A percentile compares a stretch with the other conserved stretches of the same genome.
Evolutionary conservation across 352 stramenopile genomes (phyloP).

Genomic region (Phytophthora megakarya): DNA sequence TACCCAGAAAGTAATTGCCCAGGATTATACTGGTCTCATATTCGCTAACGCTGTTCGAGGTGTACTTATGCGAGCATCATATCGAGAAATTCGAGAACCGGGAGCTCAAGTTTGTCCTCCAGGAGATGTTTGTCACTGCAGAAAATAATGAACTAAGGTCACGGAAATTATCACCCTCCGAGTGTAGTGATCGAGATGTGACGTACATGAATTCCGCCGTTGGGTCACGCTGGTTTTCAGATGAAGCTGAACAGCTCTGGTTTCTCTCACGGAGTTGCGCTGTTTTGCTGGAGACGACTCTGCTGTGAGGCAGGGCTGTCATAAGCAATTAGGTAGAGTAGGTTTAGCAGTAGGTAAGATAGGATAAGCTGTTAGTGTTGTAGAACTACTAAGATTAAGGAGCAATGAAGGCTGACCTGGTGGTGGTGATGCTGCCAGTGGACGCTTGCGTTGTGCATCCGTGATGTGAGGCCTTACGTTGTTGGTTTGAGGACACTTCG

Average conservation of each 20-base stretch:
- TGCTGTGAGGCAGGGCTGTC: conserved; percentile 17
- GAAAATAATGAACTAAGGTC: conserved; percentile 9
- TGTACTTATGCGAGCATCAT: conserved; percentile 59
- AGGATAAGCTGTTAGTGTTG: conserved; percentile 40
- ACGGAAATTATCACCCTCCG: too few relatives aligned
- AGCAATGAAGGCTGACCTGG: conserved; percentile 34
- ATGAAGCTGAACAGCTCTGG: conserved; percentile 2
- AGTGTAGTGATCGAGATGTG: too few relatives aligned
- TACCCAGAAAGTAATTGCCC: background rate
- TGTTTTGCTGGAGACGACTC: conserved; percentile 1
- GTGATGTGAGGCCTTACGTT: background rate
- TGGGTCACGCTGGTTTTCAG: conserved; percentile 14
- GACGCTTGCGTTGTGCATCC: conserved; percentile 19
- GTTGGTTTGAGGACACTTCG: background rate
- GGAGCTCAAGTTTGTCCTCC: conserved; percentile 50
- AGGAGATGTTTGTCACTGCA: conserved; percentile 51
- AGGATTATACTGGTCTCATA: background rate
- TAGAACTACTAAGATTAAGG: conserved; percentile 34
- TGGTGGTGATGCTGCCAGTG: conserved; percentile 9
- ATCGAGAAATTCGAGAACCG: conserved; percentile 67
- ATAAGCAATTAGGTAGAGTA: conserved; percentile 48
- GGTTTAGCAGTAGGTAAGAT: conserved; percentile 43
- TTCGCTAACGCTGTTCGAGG: background rate
- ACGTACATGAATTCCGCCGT: conserved; percentile 39
- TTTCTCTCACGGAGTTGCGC: conserved; percentile 1